Percentiles rank a stretch among this genome's conserved stretches.
Conservation (phyloP, 2,329 filamentous ascomycete genomes). For the Apiospora pterosperma region DNA sequence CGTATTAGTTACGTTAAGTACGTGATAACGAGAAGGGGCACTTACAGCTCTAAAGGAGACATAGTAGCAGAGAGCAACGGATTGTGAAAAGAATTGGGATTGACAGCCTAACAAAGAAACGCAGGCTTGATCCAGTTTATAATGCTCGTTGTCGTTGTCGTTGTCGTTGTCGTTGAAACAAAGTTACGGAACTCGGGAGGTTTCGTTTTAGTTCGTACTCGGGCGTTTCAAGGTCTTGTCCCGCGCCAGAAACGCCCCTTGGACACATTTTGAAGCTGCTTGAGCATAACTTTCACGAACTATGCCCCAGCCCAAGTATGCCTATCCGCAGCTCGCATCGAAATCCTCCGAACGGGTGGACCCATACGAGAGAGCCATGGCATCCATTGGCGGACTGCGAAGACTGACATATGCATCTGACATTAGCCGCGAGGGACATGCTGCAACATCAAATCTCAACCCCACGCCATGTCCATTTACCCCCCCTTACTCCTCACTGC, state of each 20-base stretch:
- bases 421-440: conserved; percentile 2
- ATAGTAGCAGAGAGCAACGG: neutral
- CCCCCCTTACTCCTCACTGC: neutral
- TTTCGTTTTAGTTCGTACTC: neutral
- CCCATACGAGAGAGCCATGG: neutral
- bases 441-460: neutral
- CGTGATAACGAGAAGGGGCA: neutral
- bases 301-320: too few species aligned
- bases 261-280: neutral
- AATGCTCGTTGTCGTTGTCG: neutral
- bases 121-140: neutral
- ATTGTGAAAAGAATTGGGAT: neutral
- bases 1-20: neutral
- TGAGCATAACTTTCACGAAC: neutral
- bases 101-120: neutral
- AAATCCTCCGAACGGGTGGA: conserved; percentile 3
- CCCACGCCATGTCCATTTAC: neutral
- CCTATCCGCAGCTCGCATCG: neutral
- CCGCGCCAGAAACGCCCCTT: neutral
- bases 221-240: neutral
- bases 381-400: neutral
- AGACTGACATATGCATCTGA: neutral
- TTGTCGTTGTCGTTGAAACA: neutral
- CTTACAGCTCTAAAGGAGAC: neutral
- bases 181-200: neutral